Evolutionary conservation across 495 filamentous ascomycete genomes (phyloP), one percentile per base, ranked within the genome.

Genomic region (Aspergillus conjunctus): DNA sequence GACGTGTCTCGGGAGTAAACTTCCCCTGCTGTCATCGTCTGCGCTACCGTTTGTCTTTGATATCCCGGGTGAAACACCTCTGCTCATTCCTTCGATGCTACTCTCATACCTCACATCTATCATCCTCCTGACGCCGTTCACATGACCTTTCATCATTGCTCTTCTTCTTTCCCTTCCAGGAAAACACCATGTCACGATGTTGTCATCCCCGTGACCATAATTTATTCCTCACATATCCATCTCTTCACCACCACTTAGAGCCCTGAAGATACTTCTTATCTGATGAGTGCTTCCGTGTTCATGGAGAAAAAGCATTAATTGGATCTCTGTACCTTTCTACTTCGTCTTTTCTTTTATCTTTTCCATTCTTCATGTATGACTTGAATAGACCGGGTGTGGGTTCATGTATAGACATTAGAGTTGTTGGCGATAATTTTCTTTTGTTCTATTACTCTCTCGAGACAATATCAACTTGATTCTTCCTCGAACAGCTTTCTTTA

Each of bases 1-100:
- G 94, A 98, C 71, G 91, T 97, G 51, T 97, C 93, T 39, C 86
- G 93, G 66, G 93, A 95, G 83, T 97, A 88, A 79, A 79, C 17
- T 44, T 7, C 61, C 44, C 31, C 45, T 44, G 48, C 54, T 30
- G 61, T 55, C 63, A 67, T 51, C 52, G 64, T 45, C 56, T 58
- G 58, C 60, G 45, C 58, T 57, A 59, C 58, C 61, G 55, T 53
- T 46, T 52, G 53, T 37, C 53, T 60, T 60, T 66, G 60, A 73
- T 57, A 65, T 63, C 66, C 58, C 41, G 52, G 58, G 49, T 50
- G 59, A 59, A 51, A 62, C 51, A 21, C 32, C 52, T 48, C 49
- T 46, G 49, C 51, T 51, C 39, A 39, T 48, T 26, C 46, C 54
- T 22, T 48, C 45, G 58, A 52, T 64, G 48, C 9, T 48, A 21